phyloP scores from a whole-genome alignment of 805 yeast species.

The Yamadazyma sp. region DNA sequence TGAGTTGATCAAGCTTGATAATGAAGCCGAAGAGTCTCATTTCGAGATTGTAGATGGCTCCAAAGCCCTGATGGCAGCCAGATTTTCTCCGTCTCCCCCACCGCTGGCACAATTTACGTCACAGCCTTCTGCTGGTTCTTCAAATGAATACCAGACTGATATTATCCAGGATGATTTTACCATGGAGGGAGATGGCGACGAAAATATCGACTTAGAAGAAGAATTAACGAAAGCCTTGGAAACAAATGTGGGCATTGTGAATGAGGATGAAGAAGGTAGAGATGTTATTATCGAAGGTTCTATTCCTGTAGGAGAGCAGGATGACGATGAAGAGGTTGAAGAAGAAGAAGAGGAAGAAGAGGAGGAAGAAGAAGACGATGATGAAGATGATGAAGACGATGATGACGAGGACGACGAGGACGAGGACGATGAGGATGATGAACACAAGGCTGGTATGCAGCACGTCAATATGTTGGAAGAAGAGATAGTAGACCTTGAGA shows the following conservation, averaged over 20 bases:
- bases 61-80: slow-evolving; percentile 30
- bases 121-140: slow-evolving; percentile 6
- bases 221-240: slow-evolving; percentile 59
- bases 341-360: slow-evolving; percentile 48
- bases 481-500: slow-evolving; percentile 79
- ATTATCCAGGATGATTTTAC: slow-evolving; percentile 33
- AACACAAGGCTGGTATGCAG: slow-evolving; percentile 52
- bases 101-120: slow-evolving; percentile 12
- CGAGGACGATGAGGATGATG: slow-evolving; percentile 50
- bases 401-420: slow-evolving; percentile 55
- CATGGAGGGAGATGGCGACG: slow-evolving; percentile 18
- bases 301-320: slow-evolving; percentile 20
- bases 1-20: slow-evolving; percentile 71
- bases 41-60: slow-evolving; percentile 70
- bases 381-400: slow-evolving; percentile 55
- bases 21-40: slow-evolving; percentile 75
- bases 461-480: slow-evolving; percentile 69
- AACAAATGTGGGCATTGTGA: slow-evolving; percentile 34
- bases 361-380: slow-evolving; percentile 53
- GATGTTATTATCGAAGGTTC: slow-evolving; percentile 20
- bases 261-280: slow-evolving; percentile 36
- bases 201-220: slow-evolving; percentile 41
- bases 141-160: slow-evolving; percentile 25
- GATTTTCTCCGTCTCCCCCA: slow-evolving; percentile 33
- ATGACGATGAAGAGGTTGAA: slow-evolving; percentile 49